A percentile compares a stretch with the other conserved stretches of the same genome.
Conservation (phyloP, 495 filamentous ascomycete genomes). For the Lasiosphaeriaceae sp. region DNA sequence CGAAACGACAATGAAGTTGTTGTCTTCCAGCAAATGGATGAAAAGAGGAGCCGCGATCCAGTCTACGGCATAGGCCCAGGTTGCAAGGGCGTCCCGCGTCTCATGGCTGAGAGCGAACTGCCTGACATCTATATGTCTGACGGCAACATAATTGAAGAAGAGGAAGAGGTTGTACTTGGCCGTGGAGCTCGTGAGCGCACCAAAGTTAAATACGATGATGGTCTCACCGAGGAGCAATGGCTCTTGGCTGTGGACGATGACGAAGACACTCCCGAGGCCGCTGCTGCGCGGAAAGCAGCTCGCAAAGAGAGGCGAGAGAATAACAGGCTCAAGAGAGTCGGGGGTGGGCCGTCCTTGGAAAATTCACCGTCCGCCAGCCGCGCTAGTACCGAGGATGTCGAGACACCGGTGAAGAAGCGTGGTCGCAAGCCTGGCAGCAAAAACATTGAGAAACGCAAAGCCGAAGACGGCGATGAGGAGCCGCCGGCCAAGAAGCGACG, state of each 20-base stretch:
- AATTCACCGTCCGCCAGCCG: slow-evolving; percentile 72
- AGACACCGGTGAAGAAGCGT: slow-evolving; percentile 61
- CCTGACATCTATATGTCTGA: slow-evolving; percentile 91
- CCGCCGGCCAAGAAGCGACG: slow-evolving; percentile 75
- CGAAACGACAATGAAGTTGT: slow-evolving; percentile 68
- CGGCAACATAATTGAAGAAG: slow-evolving; percentile 77
- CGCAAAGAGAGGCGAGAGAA: slow-evolving; percentile 72
- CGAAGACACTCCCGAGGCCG: slow-evolving; percentile 89
- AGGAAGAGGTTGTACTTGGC: slow-evolving; percentile 70
- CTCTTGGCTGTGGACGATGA: slow-evolving; percentile 88
- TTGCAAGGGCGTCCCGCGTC: slow-evolving; percentile 63
- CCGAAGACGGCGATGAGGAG: slow-evolving; percentile 75
- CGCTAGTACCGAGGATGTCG: slow-evolving; percentile 70
- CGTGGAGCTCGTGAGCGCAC: slow-evolving; percentile 93
- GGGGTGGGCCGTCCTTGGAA: slow-evolving; percentile 48
- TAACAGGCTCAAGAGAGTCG: slow-evolving; percentile 62
- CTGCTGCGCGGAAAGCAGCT: slow-evolving; percentile 84
- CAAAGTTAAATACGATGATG: slow-evolving; percentile 91
- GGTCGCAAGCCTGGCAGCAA: slow-evolving; percentile 71
- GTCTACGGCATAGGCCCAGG: slow-evolving; percentile 64
- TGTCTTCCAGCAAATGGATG: slow-evolving; percentile 74
- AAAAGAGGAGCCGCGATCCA: slow-evolving; percentile 58
- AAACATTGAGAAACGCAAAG: slow-evolving; percentile 75
- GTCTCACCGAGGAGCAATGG: slow-evolving; percentile 98
- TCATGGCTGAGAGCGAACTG: slow-evolving; percentile 84